These are phyloP conservation scores for Myotisia sp. DNA, from an alignment of 2,329 filamentous ascomycete genomes.

Conservation along the genomic window DNA sequence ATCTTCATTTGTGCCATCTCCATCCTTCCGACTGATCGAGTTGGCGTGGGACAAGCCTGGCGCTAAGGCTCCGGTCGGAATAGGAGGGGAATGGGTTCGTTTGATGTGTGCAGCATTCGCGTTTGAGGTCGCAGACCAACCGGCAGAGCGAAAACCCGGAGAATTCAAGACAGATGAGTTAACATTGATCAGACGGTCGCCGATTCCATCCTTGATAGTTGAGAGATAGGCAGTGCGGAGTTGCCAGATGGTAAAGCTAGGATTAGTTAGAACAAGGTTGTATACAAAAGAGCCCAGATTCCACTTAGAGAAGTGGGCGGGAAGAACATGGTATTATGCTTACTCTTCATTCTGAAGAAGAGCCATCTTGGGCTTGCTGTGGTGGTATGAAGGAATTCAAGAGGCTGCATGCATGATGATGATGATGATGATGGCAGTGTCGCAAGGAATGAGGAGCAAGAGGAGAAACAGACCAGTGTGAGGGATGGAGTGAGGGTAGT, in stretches of 20 bases:
- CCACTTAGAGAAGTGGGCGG: conserved; percentile 11
- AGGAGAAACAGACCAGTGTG: too few species aligned
- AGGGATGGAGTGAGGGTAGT: too few species aligned
- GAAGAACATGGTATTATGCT: too few species aligned
- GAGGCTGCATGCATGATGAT: background rate
- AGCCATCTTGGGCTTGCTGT: conserved; percentile 27
- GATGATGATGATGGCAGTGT: too few species aligned
- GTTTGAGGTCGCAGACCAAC: conserved; percentile 37
- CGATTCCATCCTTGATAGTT: conserved; percentile 50
- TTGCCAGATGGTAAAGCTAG: conserved; percentile 51
- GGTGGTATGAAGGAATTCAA: background rate
- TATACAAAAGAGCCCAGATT: background rate
- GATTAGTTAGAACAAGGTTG: background rate
- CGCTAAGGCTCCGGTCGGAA: conserved; percentile 44
- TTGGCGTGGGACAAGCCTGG: conserved; percentile 25
- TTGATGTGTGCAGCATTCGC: conserved; percentile 42
- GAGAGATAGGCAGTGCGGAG: conserved; percentile 50
- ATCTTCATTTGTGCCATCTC: conserved; percentile 18
- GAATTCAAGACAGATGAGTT: conserved; percentile 50
- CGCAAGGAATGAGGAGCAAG: too few species aligned
- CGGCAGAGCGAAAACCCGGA: conserved; percentile 49
- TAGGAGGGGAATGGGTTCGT: conserved; percentile 52
- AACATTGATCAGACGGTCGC: conserved; percentile 51
- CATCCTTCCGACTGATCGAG: conserved; percentile 45
- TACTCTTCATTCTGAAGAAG: conserved; percentile 40